These are phyloP conservation scores for Hirschfeldia incana DNA, from an alignment of 345 rosid species.

Conservation along the genomic window DNA sequence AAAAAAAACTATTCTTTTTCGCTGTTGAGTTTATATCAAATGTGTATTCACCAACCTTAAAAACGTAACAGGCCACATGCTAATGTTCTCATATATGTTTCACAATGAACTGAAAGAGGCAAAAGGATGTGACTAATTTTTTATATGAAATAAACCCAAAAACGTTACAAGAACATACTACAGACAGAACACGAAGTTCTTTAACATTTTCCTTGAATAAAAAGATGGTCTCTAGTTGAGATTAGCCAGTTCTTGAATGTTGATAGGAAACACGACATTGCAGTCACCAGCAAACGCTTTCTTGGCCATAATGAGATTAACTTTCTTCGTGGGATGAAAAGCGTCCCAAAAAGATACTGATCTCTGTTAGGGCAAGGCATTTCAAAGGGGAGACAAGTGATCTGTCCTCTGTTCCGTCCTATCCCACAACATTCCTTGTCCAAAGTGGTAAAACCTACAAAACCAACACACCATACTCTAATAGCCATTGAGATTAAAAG, in stretches of 20 bases:
- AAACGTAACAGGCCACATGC: background rate
- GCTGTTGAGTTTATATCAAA: too few relatives aligned
- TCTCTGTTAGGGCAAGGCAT: slow-evolving; percentile 77
- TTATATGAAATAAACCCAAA: background rate
- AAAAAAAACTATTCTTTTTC: too few relatives aligned
- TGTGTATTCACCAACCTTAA: too few relatives aligned
- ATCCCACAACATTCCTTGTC: slow-evolving; percentile 94
- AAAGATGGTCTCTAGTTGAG: slow-evolving; percentile 34
- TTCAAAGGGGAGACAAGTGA: slow-evolving; percentile 91
- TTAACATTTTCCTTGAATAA: background rate
- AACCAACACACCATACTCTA: background rate
- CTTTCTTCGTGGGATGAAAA: slow-evolving; percentile 86
- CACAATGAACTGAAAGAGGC: background rate
- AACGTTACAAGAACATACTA: background rate
- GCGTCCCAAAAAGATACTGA: slow-evolving; percentile 94
- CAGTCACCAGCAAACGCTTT: slow-evolving; percentile 67
- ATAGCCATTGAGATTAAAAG: background rate
- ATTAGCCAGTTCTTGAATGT: slow-evolving; percentile 69
- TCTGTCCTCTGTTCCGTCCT: slow-evolving; percentile 84
- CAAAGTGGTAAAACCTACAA: slow-evolving; percentile 68
- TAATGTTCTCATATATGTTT: background rate
- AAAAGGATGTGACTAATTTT: background rate
- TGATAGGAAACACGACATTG: slow-evolving; percentile 63
- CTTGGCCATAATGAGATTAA: slow-evolving; percentile 72
- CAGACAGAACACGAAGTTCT: slow-evolving; percentile 8